Evolutionary conservation across 129 eudicot genomes (phyloP), one percentile per base, ranked within the genome.

Genomic region (Logfia minima): DNA sequence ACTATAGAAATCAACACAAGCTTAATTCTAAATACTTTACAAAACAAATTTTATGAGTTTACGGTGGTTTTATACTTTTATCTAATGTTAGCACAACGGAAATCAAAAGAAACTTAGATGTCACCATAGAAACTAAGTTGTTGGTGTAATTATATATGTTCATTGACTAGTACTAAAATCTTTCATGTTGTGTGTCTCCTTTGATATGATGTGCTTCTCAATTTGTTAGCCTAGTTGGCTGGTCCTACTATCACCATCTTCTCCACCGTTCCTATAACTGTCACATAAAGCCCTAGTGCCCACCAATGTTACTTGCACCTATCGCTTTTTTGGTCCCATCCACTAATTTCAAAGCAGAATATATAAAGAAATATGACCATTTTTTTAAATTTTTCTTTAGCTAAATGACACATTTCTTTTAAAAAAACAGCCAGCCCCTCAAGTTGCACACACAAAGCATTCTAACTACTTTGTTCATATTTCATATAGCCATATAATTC

Each of bases 271-370:
- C 45, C 63, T 43, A 64, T 63, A 51, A 63, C 63, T 41, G 63
- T 63, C 79, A 45, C 72, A 75, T 23, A 75, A 64, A 75, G 64
- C 72, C 63, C 19, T 43, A 75, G 72, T 75, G 71, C 48, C 79
- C 79, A 75, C 79, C 45, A 4, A 75, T 75, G 71, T 75, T 75
- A 63, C 79, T 63, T 75, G 79, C 79, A 75, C 64, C 72, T 75
- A 4, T 72, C 51, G 52, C 21, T 19, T 65, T 43, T 65, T 76
- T 76, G 73, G 73, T 76, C 80, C 73, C 34, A 32, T 48, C 80
- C 73, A 76, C 73, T 65, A 76, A 65, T 66, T 66, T 65, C 80
- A 63, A 63, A 71, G 65, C 8, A 71, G 45, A 35, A 71, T 71
- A 9, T 37, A 37, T 37, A 48, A 71, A 75, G 31, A 59, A 75